Base-by-base conservation (phyloP, 2,329 filamentous ascomycete species). In the Colletotrichum sp. region DNA sequence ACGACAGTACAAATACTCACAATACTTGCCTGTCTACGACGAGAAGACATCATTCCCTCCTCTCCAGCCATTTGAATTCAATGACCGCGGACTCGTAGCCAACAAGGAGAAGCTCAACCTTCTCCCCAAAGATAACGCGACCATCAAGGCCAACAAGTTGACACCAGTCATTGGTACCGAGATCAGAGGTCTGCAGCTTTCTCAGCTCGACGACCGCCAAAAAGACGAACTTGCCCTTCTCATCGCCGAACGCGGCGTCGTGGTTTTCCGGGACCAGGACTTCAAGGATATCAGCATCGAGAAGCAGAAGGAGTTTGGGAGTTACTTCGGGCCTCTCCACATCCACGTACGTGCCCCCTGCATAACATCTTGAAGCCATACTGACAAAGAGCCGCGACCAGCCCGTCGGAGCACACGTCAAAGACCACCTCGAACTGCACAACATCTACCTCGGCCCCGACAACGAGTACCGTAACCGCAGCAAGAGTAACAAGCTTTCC, bases 381-480 rank as follows among this genome's bases (percentile, higher is more conserved):
- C 30, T 73, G 16, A 72, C 34, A 5, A 5, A 22, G 22, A 52
- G n/a, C 7, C 3, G 16, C 13, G 6, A 19, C 22, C 64, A 86
- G 85, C 86, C 85, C 25, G 84, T 86, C 12, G 86, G 86, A 44
- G 84, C 86, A 19, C 84, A 87, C 68, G 83, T 88, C 73, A 83
- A 87, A 70, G 84, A 85, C 75, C 81, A 85, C 39, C 81, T 87
- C 13, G 86, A 88, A 77, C 82, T 88, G 65, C 86, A 88, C 79
- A 87, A 86, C 77, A 87, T 88, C 76, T 88, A 88, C 30, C 84
- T 88, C 0, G 87, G 86, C 0, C 83, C 84, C 3, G 87, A 86
- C 79, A 88, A 88, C 77, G 83, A 85, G 44, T 87, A 86, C 79
- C 84, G 86, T 8, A 80, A 80, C 7, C 82, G 83, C 22, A 80